phyloP scores from a whole-genome alignment of 306 rosid genomes.

The Bauhinia variegata region DNA sequence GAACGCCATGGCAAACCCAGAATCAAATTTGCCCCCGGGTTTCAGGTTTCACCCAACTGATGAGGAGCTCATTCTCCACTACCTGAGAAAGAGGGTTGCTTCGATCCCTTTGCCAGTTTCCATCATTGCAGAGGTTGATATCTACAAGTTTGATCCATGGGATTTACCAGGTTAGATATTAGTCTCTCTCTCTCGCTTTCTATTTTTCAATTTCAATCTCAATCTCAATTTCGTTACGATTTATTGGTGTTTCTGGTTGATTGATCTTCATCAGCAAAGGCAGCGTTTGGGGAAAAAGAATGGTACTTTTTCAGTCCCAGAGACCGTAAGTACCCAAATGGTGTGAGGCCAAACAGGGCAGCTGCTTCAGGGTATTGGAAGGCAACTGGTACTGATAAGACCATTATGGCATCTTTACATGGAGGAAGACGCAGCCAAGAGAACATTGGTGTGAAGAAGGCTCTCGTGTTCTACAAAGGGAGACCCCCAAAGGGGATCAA shows the following conservation, averaged over 20 bases:
- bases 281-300: constrained; percentile 69
- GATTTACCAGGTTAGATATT: constrained; percentile 50
- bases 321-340: constrained; percentile 66
- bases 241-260: constrained; percentile 3
- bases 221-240: too few species aligned
- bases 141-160: constrained; percentile 65
- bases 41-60: constrained; percentile 68
- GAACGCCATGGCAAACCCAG: constrained; percentile 53
- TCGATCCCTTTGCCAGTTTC: constrained; percentile 58
- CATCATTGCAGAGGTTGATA: constrained; percentile 65
- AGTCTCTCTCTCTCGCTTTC: too few species aligned
- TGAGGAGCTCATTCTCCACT: constrained; percentile 61
- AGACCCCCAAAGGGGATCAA: constrained; percentile 67
- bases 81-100: constrained; percentile 49
- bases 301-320: constrained; percentile 76
- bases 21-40: constrained; percentile 54
- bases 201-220: too few species aligned
- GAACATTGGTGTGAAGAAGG: constrained; percentile 61
- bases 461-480: constrained; percentile 64
- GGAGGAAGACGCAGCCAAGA: constrained; percentile 33
- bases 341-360: constrained; percentile 71
- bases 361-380: constrained; percentile 81
- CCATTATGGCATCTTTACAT: constrained; percentile 36
- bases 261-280: constrained; percentile 51
- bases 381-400: constrained; percentile 64